phyloP scores from a whole-genome alignment of 208 protist genomes.

The Crithidia expoeki region DNA sequence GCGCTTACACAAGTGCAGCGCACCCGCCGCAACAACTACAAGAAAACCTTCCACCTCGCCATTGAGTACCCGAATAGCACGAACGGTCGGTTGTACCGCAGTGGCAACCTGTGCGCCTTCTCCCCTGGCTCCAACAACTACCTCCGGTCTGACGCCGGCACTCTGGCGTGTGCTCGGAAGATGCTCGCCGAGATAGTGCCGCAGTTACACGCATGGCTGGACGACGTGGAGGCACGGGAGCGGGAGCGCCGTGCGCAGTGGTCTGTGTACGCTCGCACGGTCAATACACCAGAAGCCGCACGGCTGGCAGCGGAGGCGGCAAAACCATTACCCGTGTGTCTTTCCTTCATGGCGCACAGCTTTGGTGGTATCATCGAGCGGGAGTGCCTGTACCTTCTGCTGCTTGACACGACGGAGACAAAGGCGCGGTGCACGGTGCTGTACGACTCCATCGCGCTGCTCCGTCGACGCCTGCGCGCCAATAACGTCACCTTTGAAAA shows the following conservation, averaged over 20 bases:
- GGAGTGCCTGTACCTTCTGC: slow-evolving; percentile 64
- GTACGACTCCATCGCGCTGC: slow-evolving; percentile 20
- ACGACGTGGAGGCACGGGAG: slow-evolving; percentile 29
- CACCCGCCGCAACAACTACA: slow-evolving; percentile 13
- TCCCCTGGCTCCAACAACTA: slow-evolving; percentile 53
- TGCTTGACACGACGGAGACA: slow-evolving; percentile 34
- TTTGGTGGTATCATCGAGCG: slow-evolving; percentile 74
- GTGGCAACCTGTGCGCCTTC: slow-evolving; percentile 56
- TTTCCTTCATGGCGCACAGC: slow-evolving; percentile 73
- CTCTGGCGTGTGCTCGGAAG: slow-evolving; percentile 42
- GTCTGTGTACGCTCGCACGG: slow-evolving; percentile 11
- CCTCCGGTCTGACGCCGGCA: slow-evolving; percentile 43
- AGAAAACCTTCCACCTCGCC: slow-evolving; percentile 18
- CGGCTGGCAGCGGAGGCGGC: slow-evolving; percentile 8
- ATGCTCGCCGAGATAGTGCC: slow-evolving; percentile 57
- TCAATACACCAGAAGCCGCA: slow-evolving; percentile 16
- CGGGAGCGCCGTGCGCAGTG: slow-evolving; percentile 19
- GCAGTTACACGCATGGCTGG: slow-evolving; percentile 51
- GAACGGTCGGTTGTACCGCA: slow-evolving; percentile 43
- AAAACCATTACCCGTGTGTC: slow-evolving; percentile 36
- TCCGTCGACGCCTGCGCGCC: slow-evolving; percentile 35
- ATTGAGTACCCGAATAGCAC: slow-evolving; percentile 28
- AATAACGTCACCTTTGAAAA: slow-evolving; percentile 55
- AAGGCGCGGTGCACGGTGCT: slow-evolving; percentile 20
- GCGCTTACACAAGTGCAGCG: slow-evolving; percentile 12